Evolutionary conservation across 495 filamentous ascomycete genomes (phyloP), one percentile per base, ranked within the genome.

Genomic region (Neurospora sp.): DNA sequence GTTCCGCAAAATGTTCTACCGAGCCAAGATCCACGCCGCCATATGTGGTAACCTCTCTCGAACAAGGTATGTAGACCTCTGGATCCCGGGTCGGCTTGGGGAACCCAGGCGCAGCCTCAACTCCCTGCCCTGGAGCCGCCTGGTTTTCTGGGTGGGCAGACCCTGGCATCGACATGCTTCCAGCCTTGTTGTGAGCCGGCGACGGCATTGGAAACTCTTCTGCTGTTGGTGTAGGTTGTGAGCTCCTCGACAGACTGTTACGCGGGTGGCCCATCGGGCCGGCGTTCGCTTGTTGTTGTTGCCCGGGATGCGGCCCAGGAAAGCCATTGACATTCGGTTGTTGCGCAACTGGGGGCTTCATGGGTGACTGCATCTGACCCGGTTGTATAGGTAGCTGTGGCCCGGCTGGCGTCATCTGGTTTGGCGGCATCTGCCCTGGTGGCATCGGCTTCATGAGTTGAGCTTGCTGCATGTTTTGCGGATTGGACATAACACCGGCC

Each of bases 1-100:
- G 89, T 59, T 85, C 83, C 22, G 91, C 89, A 73, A 92, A 78
- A 70, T 87, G 86, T 61, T 82, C 84, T 73, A 91, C 82, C 40
- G 90, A 87, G 61, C 86, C 84, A 10, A 90, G 81, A 70, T 89
- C 85, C 71, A 93, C 82, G 3, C 91, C 91, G 12, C 92, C 92
- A 79, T 88, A 89, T 0, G 87, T 83, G 72, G 87, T 81, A 20
- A 90, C 73, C 75, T 82, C 84, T 75, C 86, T 87, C 3, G 90
- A 88, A 80, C 87, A 89, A 3, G 92, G 90, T 72, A 90, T 86
- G 75, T 89, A 88, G 71, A 87, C 82, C 12, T 85, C 83, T 0
- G 83, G 78, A 41, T 85, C 75, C 3, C 77, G 75, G 0, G 75
- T 74, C 2, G 82, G 80, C 0, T 76, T 78, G 0, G 82, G 76